Base-by-base conservation (phyloP, 1,139 yeast genomes). In the Blastobotrys raffinosifermentans region DNA sequence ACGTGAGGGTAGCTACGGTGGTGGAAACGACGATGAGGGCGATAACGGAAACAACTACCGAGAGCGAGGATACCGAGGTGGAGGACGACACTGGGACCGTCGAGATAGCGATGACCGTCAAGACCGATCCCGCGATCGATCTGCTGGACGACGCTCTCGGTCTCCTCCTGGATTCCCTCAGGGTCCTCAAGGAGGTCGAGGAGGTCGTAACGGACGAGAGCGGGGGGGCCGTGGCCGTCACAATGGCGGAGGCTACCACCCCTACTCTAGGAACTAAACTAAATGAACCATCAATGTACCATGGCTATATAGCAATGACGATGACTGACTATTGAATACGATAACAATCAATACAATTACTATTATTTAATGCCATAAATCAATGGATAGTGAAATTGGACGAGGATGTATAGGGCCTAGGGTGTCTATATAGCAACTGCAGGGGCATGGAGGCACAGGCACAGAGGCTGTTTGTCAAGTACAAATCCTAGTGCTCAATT, bases 101-200 rank as follows among this genome's bases (percentile, higher is more conserved):
- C 32, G 49, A 17, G 47, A 42, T 19, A 31, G 44, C 18, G 35
- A 45, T 32, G 45, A 49, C 37, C 44, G 48, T n/a, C 40, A 48
- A n/a, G 47, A 48, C 39, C 45, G 51, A 33, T 33, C 43, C 8
- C 31, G 27, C 17, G 20, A 21, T 31, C 26, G 42, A 27, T 26
- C 35, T 7, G 31, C 22, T 18, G 27, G 33, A n/a, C 44, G 57
- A 30, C 47, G 55, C 11, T 54, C 58, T 10, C 44, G 55, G 14
- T 54, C 59, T 3, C 58, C 59, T 5, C 53, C 58, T 9, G 40
- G 48, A 4, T 50, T n/a, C 54, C 54, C 7, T 50, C 55, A 0
- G 54, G 60, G 2, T 53, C 57, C n/a, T 4, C 44, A 59, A 19
- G 49, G 59, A 7, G 51, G 55, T 8, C 37, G 57, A 32, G 58